These are phyloP conservation scores for Jamesozyma jinghongensis DNA, from an alignment of 805 yeast genomes.

Conservation along the genomic window DNA sequence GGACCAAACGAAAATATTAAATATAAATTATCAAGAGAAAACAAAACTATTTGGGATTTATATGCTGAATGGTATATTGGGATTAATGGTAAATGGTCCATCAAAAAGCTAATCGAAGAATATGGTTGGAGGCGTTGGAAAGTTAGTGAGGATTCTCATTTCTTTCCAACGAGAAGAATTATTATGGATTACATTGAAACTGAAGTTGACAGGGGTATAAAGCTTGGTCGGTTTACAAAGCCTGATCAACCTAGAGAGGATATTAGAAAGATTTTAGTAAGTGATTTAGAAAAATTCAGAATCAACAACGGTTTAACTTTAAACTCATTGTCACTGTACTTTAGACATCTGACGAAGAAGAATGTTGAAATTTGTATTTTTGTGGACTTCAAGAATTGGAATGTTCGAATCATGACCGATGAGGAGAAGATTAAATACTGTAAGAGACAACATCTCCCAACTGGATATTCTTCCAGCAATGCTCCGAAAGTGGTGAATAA, in stretches of 20 bases:
- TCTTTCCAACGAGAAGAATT: slow-evolving; percentile 32
- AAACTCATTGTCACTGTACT: slow-evolving; percentile 28
- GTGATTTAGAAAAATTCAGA: slow-evolving; percentile 31
- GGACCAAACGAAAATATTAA: slow-evolving; percentile 27
- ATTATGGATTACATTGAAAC: slow-evolving; percentile 32
- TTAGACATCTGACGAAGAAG: slow-evolving; percentile 25
- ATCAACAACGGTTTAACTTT: slow-evolving; percentile 27
- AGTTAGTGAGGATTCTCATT: slow-evolving; percentile 32
- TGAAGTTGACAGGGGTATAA: slow-evolving; percentile 28
- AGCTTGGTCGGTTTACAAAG: slow-evolving; percentile 25
- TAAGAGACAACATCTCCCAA: slow-evolving; percentile 20
- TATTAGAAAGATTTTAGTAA: slow-evolving; percentile 25
- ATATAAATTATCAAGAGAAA: slow-evolving; percentile 31
- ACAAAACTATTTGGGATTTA: slow-evolving; percentile 31
- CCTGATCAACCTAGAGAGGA: slow-evolving; percentile 26
- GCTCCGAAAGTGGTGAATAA: not conserved
- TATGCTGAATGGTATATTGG: slow-evolving; percentile 33
- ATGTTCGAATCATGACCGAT: slow-evolving; percentile 24
- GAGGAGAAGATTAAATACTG: slow-evolving; percentile 27
- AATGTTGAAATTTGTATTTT: slow-evolving; percentile 28
- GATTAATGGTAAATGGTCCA: slow-evolving; percentile 27
- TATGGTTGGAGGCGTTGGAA: slow-evolving; percentile 34
- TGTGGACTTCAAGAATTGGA: slow-evolving; percentile 26
- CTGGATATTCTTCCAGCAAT: not conserved
- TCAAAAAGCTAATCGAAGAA: slow-evolving; percentile 25